A percentile compares a stretch with the other conserved stretches of the same genome.
Evolutionary conservation across 257 asterid genomes (phyloP).

Genomic region (Verbena officinalis): DNA sequence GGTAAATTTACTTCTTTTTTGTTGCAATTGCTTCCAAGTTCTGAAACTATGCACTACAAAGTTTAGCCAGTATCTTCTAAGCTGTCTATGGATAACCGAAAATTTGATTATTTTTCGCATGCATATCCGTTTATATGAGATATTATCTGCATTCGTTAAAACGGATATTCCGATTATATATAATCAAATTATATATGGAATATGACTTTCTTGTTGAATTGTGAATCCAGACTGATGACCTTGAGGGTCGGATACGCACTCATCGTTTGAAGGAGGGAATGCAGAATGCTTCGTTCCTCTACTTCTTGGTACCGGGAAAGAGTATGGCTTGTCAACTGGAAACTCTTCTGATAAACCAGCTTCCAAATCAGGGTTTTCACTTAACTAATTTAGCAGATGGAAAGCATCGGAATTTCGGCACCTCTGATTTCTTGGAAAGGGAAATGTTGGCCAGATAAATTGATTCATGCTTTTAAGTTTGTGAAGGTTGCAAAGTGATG

Average conservation of each 20-base stretch:
- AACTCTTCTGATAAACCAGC: conserved; percentile 92
- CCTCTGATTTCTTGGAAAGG: conserved; percentile 49
- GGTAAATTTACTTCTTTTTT: conserved; percentile 52
- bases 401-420: conserved; percentile 83
- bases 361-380: conserved; percentile 66
- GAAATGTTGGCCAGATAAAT: conserved; percentile 47
- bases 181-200: no score
- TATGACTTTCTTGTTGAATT: not conserved
- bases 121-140: no score
- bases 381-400: conserved; percentile 82
- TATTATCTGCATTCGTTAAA: no score
- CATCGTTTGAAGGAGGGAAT: conserved; percentile 79
- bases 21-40: not conserved
- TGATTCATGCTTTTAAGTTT: not conserved
- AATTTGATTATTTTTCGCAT: no score
- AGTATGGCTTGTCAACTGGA: conserved; percentile 91
- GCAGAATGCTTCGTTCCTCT: conserved; percentile 68
- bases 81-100: no score
- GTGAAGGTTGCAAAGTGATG: not conserved
- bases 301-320: conserved; percentile 81
- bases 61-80: no score
- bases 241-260: conserved; percentile 77
- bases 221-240: conserved; percentile 76
- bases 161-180: no score
- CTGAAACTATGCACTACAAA: no score